A percentile compares a stretch with the other conserved stretches of the same genome.
Conservation (phyloP, 331 rosid genomes). For the Pyracantha coccinea region DNA sequence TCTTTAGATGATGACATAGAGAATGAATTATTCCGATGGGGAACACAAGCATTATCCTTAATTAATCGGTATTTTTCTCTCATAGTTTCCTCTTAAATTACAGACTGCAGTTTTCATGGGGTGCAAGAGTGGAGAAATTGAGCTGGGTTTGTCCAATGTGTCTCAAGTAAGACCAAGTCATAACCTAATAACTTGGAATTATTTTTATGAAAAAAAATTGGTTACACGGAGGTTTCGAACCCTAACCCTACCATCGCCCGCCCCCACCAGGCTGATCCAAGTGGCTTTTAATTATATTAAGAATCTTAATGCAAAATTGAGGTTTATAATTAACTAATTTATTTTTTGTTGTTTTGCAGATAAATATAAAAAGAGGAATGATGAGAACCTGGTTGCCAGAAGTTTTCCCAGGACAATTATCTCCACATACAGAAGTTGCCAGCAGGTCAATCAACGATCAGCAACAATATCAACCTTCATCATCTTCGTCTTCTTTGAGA, state of each 20-base stretch:
- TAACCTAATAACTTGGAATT: background rate
- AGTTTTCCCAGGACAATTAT: conserved; percentile 22
- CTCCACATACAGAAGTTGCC: background rate
- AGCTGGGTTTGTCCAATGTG: conserved; percentile 61
- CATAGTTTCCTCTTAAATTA: background rate
- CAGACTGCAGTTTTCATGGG: conserved; percentile 84
- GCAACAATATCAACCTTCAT: conserved; percentile 42
- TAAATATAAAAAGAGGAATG: conserved; percentile 31
- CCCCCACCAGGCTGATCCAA: background rate
- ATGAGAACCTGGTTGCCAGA: conserved; percentile 33
- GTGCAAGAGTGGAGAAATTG: conserved; percentile 76
- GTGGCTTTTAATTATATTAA: background rate
- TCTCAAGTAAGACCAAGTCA: conserved; percentile 37
- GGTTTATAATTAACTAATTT: background rate
- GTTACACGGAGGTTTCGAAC: background rate
- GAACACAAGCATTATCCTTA: too few species aligned
- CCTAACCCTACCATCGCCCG: background rate
- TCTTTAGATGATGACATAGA: too few species aligned
- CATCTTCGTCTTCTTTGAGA: conserved; percentile 69
- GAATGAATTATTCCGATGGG: too few species aligned
- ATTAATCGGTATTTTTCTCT: background rate
- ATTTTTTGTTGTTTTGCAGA: conserved; percentile 20
- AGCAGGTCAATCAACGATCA: conserved; percentile 25
- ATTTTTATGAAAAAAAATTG: background rate
- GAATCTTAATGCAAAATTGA: background rate